Percentiles rank a stretch among this genome's conserved stretches.
Conservation (phyloP, 2,329 filamentous ascomycete genomes). For the Stylonectria norvegica region DNA sequence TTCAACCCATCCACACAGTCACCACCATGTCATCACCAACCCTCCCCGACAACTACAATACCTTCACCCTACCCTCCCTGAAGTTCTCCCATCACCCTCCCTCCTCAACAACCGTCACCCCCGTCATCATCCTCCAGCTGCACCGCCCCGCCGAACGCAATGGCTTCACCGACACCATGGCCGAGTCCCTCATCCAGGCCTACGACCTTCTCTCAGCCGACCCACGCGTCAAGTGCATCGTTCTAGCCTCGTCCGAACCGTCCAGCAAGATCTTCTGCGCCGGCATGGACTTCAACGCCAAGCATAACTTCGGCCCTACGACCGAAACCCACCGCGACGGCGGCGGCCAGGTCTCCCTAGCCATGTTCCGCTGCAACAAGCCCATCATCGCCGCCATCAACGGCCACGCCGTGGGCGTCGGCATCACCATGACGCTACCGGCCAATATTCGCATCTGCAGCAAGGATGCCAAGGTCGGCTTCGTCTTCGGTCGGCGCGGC, state of each 20-base stretch:
- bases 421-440: slow-evolving; percentile 60
- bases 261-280: slow-evolving; percentile 54
- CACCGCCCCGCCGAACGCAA: slow-evolving; percentile 65
- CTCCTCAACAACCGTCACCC: slow-evolving; percentile 53
- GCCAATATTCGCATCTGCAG: slow-evolving; percentile 53
- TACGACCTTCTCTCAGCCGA: slow-evolving; percentile 51
- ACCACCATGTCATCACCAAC: slow-evolving; percentile 22
- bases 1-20: too few relatives aligned
- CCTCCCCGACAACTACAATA: slow-evolving; percentile 39
- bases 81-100: slow-evolving; percentile 48
- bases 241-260: slow-evolving; percentile 51
- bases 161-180: slow-evolving; percentile 66
- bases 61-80: slow-evolving; percentile 42
- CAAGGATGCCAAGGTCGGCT: slow-evolving; percentile 62
- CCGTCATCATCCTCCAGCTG: slow-evolving; percentile 60
- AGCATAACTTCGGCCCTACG: slow-evolving; percentile 23
- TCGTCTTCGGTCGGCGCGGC: slow-evolving; percentile 69
- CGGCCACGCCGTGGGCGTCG: slow-evolving; percentile 57
- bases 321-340: slow-evolving; percentile 43
- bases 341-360: slow-evolving; percentile 52
- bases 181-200: slow-evolving; percentile 54
- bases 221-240: slow-evolving; percentile 51
- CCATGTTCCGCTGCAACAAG: slow-evolving; percentile 55
- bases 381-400: slow-evolving; percentile 58
- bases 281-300: slow-evolving; percentile 52